Evolutionary conservation across 371 early-diverging fungal species (phyloP), one percentile per base, ranked within the genome.

Genomic region (Thermomucor indicae-seudaticae): DNA sequence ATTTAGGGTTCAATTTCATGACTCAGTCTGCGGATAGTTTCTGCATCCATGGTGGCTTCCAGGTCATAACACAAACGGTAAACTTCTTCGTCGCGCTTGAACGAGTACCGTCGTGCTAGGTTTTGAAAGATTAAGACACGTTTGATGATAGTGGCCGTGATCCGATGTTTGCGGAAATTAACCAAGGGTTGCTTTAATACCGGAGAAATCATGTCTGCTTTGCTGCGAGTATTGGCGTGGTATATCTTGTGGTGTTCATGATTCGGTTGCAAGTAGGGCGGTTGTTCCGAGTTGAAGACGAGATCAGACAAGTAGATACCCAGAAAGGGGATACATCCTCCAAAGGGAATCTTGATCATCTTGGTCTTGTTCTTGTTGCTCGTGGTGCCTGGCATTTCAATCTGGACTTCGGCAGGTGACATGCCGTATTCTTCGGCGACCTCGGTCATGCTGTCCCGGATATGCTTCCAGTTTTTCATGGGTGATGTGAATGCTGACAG

Each of bases 241-340:
- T 58, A 65, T 17, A 60, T 62, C 17, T 35, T 50, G 20, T 55
- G 54, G 19, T 59, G 54, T 7, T 65, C 62, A 14, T 56, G 40
- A 24, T 52, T 62, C 8, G 79, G 67, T 16, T 70, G 70, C 2
- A 83, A 42, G 47, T 67, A 80, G 0, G 83, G 68, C 2, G 83
- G 80, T n/a, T 80, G 58, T 47, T 86, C 86, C 2, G 79, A 66
- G 54, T 85, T 86, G 50, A 77, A 83, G 1, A 83, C 65, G 4
- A 86, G 65, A 39, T 86, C 87, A 0, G 84, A 84, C 4, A 86
- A 40, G 42, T 82, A 86, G 8, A 86, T 67, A 10, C 78, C 84
- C 30, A 83, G 51, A 41, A 83, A 81, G 0, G 81, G 83, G 17
- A 84, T 77, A 47, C 80, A 76, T 2, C 82, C 83, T 20, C 81